A percentile compares a stretch with the other conserved stretches of the same genome.
Conservation (phyloP, 2,329 filamentous ascomycete genomes). For the Diaporthe vaccinii region DNA sequence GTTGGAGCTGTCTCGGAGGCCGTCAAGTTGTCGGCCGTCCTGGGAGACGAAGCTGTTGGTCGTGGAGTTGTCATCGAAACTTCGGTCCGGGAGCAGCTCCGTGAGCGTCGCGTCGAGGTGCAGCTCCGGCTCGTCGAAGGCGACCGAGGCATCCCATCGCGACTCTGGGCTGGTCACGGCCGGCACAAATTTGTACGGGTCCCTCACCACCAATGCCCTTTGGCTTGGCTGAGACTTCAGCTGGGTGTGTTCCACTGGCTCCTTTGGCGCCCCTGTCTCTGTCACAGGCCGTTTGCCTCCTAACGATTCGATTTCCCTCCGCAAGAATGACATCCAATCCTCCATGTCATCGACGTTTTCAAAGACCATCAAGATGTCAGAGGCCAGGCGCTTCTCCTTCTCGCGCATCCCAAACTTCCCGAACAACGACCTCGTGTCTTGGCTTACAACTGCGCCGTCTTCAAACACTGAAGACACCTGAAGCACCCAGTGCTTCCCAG, state of each 20-base stretch:
- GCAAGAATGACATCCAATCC: conserved; percentile 77
- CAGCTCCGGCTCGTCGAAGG: conserved; percentile 44
- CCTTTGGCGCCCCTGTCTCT: conserved; percentile 69
- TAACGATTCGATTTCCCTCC: conserved; percentile 77
- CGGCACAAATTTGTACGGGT: conserved; percentile 61
- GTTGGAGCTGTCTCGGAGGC: conserved; percentile 67
- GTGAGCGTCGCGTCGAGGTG: conserved; percentile 48
- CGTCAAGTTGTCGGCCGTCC: conserved; percentile 71
- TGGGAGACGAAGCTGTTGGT: conserved; percentile 70
- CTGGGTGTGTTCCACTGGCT: conserved; percentile 52
- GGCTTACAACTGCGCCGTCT: conserved; percentile 63
- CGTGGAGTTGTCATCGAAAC: conserved; percentile 67
- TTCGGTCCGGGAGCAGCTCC: conserved; percentile 55
- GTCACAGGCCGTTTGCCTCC: conserved; percentile 75
- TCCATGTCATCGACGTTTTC: conserved; percentile 82
- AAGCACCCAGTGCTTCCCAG: conserved; percentile 84
- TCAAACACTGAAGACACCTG: conserved; percentile 79
- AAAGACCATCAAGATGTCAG: conserved; percentile 80
- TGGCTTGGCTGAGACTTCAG: conserved; percentile 59
- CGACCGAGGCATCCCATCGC: conserved; percentile 48
- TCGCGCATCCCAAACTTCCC: conserved; percentile 74
- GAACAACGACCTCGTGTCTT: conserved; percentile 72
- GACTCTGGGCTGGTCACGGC: conserved; percentile 53
- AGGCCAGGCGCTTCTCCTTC: conserved; percentile 68
- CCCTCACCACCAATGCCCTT: conserved; percentile 61